These are phyloP conservation scores for Globisporangium megalacanthum DNA, from an alignment of 352 stramenopile species.

Conservation along the genomic window DNA sequence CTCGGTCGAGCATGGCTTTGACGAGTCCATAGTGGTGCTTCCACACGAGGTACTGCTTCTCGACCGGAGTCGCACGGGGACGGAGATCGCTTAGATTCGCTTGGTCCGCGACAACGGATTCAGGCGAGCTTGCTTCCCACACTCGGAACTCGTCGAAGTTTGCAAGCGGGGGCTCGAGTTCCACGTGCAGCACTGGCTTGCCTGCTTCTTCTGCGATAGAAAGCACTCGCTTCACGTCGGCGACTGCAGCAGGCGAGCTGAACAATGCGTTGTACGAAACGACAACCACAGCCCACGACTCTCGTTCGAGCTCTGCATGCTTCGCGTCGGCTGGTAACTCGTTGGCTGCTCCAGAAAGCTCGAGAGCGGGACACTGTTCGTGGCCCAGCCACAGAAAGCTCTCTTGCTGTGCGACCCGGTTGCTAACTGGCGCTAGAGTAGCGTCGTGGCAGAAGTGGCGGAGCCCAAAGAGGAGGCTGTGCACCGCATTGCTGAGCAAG, in stretches of 20 bases:
- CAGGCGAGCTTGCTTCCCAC: not conserved
- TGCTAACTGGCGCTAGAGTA: slow-evolving; percentile 15
- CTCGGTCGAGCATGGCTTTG: not conserved
- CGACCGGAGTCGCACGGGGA: not conserved
- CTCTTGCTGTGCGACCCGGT: slow-evolving; percentile 18
- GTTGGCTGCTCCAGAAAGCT: not conserved
- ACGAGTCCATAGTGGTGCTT: slow-evolving; percentile 16
- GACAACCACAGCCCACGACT: slow-evolving; percentile 23
- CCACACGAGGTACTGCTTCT: slow-evolving; percentile 21
- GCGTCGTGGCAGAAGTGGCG: slow-evolving; percentile 22
- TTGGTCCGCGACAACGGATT: not conserved
- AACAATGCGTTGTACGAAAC: slow-evolving; percentile 30
- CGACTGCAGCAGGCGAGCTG: slow-evolving; percentile 15
- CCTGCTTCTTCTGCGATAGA: slow-evolving; percentile 1
- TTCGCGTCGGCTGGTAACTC: not conserved
- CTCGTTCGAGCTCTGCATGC: slow-evolving; percentile 3
- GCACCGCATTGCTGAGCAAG: slow-evolving; percentile 9
- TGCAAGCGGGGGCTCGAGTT: slow-evolving; percentile 19
- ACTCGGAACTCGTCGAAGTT: slow-evolving; percentile 22
- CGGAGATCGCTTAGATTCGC: not conserved
- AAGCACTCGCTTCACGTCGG: slow-evolving; percentile 19
- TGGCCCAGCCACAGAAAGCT: slow-evolving; percentile 26
- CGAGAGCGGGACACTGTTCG: slow-evolving; percentile 2
- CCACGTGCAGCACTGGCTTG: slow-evolving; percentile 24
- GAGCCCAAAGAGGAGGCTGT: slow-evolving; percentile 24